Evolutionary conservation across 2,329 filamentous ascomycete genomes (phyloP).

Genomic region (Laburnicola sp.): DNA sequence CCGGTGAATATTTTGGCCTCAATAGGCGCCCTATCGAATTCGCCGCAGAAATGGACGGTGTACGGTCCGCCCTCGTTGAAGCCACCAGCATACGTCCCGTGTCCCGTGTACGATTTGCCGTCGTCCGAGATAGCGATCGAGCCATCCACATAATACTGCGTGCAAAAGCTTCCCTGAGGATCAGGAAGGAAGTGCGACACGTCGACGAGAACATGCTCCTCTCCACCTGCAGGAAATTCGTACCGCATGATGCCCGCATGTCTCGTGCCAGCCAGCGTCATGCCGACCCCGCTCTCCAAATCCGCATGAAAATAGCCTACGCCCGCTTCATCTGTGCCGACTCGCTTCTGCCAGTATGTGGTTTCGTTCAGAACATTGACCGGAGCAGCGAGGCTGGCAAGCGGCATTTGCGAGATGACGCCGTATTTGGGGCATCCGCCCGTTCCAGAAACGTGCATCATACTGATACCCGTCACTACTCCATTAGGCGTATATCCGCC

Average conservation of each 20-base stretch:
- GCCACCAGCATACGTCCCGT: slow-evolving; percentile 32
- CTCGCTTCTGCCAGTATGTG: slow-evolving; percentile 45
- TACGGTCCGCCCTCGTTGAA: slow-evolving; percentile 39
- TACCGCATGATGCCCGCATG: slow-evolving; percentile 66
- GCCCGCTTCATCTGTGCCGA: slow-evolving; percentile 48
- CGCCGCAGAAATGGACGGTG: slow-evolving; percentile 33
- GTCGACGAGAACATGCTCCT: slow-evolving; percentile 50
- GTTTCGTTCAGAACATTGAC: slow-evolving; percentile 47
- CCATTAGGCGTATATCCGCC: slow-evolving; percentile 45
- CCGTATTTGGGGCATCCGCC: slow-evolving; percentile 73
- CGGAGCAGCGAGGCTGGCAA: slow-evolving; percentile 47
- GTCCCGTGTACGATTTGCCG: slow-evolving; percentile 27
- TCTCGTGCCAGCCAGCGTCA: slow-evolving; percentile 60
- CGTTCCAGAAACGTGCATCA: slow-evolving; percentile 51
- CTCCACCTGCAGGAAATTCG: slow-evolving; percentile 49
- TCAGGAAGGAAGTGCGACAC: slow-evolving; percentile 47
- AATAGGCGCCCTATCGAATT: slow-evolving; percentile 29
- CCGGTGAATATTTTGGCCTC: slow-evolving; percentile 54
- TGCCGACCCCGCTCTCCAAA: slow-evolving; percentile 58
- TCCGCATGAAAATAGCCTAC: slow-evolving; percentile 65
- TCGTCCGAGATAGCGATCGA: slow-evolving; percentile 26
- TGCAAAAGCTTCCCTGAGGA: slow-evolving; percentile 22
- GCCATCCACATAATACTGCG: slow-evolving; percentile 29
- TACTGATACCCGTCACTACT: slow-evolving; percentile 39
- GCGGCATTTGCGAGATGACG: slow-evolving; percentile 59